These are phyloP conservation scores for Botrytis pseudocinerea DNA, from an alignment of 2,329 filamentous ascomycete genomes.

Conservation along the genomic window DNA sequence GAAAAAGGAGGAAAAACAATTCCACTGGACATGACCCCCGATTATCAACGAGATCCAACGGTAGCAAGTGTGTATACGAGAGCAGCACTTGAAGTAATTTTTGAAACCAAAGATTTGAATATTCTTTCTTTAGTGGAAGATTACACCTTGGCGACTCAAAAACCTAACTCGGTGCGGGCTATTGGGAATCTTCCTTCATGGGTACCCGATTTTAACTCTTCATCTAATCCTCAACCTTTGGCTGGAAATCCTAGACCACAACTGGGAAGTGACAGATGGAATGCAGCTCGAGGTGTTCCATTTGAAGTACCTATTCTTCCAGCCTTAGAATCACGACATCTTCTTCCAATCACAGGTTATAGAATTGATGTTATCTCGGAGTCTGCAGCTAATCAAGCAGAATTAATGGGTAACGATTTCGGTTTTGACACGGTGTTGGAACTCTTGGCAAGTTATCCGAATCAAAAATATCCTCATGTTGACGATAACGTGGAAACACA, in stretches of 20 bases:
- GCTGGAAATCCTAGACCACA: slow-evolving; percentile 24
- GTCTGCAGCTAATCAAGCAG: neutral
- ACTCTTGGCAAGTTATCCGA: neutral
- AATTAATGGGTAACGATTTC: slow-evolving; percentile 21
- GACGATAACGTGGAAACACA: neutral
- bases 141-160: neutral
- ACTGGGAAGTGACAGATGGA: slow-evolving; percentile 20
- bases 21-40: slow-evolving; percentile 6
- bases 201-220: slow-evolving; percentile 27
- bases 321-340: neutral
- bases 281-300: slow-evolving; percentile 19
- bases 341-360: slow-evolving; percentile 14
- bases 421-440: slow-evolving; percentile 8
- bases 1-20: slow-evolving; percentile 17
- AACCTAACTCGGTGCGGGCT: slow-evolving; percentile 2
- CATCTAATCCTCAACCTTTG: slow-evolving; percentile 21
- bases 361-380: slow-evolving; percentile 12
- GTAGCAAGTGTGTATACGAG: slow-evolving; percentile 23
- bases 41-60: slow-evolving; percentile 7
- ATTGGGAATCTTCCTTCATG: slow-evolving; percentile 25
- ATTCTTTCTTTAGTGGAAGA: slow-evolving; percentile 29
- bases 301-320: slow-evolving; percentile 16
- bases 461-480: neutral
- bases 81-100: slow-evolving; percentile 21
- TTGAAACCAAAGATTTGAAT: slow-evolving; percentile 27